A percentile compares a stretch with the other conserved stretches of the same genome.
phyloP scores from a whole-genome alignment of 1,284 basidiomycete species.

The Leccinum ambiguum region DNA sequence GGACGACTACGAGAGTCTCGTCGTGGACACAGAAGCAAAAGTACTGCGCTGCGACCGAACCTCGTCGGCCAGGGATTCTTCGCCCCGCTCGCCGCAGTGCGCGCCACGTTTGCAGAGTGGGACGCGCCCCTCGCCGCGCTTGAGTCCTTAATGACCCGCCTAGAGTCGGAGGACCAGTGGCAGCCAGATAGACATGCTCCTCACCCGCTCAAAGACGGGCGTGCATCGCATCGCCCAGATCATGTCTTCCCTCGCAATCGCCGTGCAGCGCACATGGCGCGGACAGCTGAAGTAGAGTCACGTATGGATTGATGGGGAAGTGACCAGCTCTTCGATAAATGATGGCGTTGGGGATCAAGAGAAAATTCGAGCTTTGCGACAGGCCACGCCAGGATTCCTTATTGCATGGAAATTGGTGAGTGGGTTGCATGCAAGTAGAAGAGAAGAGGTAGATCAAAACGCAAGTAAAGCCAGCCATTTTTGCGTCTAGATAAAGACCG shows the following conservation, averaged over 20 bases:
- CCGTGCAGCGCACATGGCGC: constrained; percentile 81
- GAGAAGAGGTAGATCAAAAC: no score
- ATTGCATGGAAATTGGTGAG: no score
- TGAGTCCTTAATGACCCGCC: constrained; percentile 56
- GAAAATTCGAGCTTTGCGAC: no score
- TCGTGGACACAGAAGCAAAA: constrained; percentile 79
- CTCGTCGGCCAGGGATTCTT: constrained; percentile 67
- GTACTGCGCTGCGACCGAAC: constrained; percentile 65
- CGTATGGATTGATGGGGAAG: no score
- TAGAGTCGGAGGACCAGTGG: constrained; percentile 59
- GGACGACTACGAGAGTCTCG: constrained; percentile 77
- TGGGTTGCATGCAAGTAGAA: no score
- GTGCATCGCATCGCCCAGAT: constrained; percentile 73
- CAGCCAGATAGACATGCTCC: constrained; percentile 76
- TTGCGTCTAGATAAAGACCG: no score
- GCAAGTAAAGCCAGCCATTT: no score
- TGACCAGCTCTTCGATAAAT: no score
- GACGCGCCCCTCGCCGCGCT: constrained; percentile 82
- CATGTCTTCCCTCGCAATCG: constrained; percentile 60
- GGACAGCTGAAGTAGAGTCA: constrained; percentile 50
- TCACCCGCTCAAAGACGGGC: constrained; percentile 70
- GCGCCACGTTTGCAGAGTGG: constrained; percentile 83
- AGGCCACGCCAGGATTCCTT: no score
- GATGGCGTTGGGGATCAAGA: no score
- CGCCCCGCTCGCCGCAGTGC: constrained; percentile 75